Percentiles rank a stretch among this genome's conserved stretches.
These are phyloP conservation scores for Jasminum sambac DNA, from an alignment of 257 asterid species.

Conservation along the genomic window DNA sequence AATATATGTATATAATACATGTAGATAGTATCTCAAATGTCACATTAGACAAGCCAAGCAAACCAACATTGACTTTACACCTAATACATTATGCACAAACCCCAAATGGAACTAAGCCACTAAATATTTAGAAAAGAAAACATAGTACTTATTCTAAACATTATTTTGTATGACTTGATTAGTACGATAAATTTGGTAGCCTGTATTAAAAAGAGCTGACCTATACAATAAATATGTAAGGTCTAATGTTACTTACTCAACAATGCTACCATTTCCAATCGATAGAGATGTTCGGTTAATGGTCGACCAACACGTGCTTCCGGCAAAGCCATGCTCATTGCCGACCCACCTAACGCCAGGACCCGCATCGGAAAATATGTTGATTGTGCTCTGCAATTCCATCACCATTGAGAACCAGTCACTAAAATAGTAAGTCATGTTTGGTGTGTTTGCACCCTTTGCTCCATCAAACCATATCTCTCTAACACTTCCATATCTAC, in stretches of 20 bases:
- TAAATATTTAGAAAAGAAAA: too few relatives aligned
- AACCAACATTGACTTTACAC: neutral
- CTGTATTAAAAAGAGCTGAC: neutral
- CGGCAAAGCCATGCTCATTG: constrained; percentile 78
- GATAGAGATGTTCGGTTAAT: constrained; percentile 70
- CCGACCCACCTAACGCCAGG: constrained; percentile 95
- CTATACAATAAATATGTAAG: neutral
- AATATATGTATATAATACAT: too few relatives aligned
- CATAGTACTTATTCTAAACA: neutral
- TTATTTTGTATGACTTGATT: neutral
- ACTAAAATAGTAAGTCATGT: constrained; percentile 76
- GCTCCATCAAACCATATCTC: constrained; percentile 99
- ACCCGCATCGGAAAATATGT: constrained; percentile 95
- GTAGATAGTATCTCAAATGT: neutral
- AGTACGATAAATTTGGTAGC: neutral
- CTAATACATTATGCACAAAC: neutral
- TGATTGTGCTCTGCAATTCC: constrained; percentile 78
- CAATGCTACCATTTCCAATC: constrained; percentile 62
- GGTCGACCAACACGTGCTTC: constrained; percentile 88
- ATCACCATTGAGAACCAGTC: constrained; percentile 91
- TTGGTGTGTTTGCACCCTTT: constrained; percentile 72
- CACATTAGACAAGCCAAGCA: neutral
- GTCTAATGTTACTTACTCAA: constrained; percentile 35
- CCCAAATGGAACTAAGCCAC: too few relatives aligned
- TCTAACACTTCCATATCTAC: constrained; percentile 69